Percentiles rank a stretch among this genome's conserved stretches.
Evolutionary conservation across 108 stramenopile genomes (phyloP).

Genomic region (Nitzschia sp.): DNA sequence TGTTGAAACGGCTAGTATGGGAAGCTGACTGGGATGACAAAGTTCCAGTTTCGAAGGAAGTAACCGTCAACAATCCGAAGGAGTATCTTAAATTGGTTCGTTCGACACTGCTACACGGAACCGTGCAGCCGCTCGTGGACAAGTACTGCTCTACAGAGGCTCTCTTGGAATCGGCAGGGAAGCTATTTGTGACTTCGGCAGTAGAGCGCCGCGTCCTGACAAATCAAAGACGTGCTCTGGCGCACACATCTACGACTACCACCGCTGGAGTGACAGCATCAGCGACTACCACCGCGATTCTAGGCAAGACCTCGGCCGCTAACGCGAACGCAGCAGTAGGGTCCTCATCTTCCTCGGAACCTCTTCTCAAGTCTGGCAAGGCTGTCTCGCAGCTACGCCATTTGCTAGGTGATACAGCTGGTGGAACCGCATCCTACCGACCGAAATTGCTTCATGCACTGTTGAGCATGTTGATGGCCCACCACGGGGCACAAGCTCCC

Average conservation of each 20-base stretch:
- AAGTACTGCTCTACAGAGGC: constrained; percentile 49
- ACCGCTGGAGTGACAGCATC: constrained; percentile 30
- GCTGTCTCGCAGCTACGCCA: constrained; percentile 48
- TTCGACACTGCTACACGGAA: constrained; percentile 66
- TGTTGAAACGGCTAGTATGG: constrained; percentile 78
- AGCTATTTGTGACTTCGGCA: constrained; percentile 58
- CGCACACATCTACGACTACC: constrained; percentile 22
- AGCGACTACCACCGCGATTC: background rate
- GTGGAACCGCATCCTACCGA: constrained; percentile 62
- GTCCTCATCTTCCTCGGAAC: background rate
- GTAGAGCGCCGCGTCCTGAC: constrained; percentile 68
- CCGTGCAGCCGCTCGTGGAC: constrained; percentile 60
- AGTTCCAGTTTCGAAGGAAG: constrained; percentile 35
- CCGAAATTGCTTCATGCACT: constrained; percentile 75
- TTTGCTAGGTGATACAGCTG: constrained; percentile 35
- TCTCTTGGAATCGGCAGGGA: constrained; percentile 57
- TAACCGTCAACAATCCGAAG: constrained; percentile 33
- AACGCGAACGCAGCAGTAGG: background rate
- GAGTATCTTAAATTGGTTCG: constrained; percentile 57
- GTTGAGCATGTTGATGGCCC: constrained; percentile 77
- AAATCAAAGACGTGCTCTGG: constrained; percentile 56
- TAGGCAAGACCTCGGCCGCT: constrained; percentile 6
- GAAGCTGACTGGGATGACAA: constrained; percentile 85
- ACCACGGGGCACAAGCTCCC: constrained; percentile 51
- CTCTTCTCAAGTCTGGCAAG: constrained; percentile 29